These are phyloP conservation scores for Aspergillus steynii DNA, from an alignment of 495 filamentous ascomycete genomes.

Conservation along the genomic window DNA sequence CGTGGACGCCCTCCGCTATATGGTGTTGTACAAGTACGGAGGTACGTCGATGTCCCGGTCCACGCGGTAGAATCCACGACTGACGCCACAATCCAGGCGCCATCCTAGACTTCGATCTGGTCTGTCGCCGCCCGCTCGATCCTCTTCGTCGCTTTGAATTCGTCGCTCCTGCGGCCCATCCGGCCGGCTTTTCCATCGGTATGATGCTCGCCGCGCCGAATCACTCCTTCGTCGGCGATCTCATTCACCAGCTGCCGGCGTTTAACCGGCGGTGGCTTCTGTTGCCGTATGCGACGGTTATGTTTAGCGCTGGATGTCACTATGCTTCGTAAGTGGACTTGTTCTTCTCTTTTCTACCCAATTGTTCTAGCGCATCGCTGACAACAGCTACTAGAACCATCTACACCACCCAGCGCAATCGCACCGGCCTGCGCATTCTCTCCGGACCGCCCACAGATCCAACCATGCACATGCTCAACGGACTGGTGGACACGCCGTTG, in stretches of 20 bases:
- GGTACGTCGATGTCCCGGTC: conserved; percentile 1
- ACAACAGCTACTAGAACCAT: conserved; percentile 21
- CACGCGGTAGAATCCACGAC: background rate
- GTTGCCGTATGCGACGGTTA: conserved; percentile 13
- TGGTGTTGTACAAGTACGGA: conserved; percentile 13
- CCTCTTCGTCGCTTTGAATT: conserved; percentile 14
- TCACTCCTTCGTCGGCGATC: conserved; percentile 9
- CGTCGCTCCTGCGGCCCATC: conserved; percentile 15
- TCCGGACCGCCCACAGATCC: conserved; percentile 23
- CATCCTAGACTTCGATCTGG: conserved; percentile 15
- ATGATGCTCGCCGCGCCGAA: conserved; percentile 14
- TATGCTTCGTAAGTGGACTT: conserved; percentile 12
- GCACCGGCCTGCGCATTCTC: conserved; percentile 37
- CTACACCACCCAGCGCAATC: conserved; percentile 32
- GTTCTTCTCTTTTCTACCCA: background rate
- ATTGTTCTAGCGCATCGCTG: background rate
- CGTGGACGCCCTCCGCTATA: conserved; percentile 15
- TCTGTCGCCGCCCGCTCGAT: conserved; percentile 9
- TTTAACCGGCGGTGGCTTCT: conserved; percentile 15
- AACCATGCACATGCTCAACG: conserved; percentile 45
- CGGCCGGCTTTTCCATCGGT: conserved; percentile 13
- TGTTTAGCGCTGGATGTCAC: conserved; percentile 16
- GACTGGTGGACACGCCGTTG: conserved; percentile 41
- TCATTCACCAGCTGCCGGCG: conserved; percentile 4
- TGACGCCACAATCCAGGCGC: background rate